phyloP scores from a whole-genome alignment of 2,329 filamentous ascomycete species.

The Aspergillus sp. region DNA sequence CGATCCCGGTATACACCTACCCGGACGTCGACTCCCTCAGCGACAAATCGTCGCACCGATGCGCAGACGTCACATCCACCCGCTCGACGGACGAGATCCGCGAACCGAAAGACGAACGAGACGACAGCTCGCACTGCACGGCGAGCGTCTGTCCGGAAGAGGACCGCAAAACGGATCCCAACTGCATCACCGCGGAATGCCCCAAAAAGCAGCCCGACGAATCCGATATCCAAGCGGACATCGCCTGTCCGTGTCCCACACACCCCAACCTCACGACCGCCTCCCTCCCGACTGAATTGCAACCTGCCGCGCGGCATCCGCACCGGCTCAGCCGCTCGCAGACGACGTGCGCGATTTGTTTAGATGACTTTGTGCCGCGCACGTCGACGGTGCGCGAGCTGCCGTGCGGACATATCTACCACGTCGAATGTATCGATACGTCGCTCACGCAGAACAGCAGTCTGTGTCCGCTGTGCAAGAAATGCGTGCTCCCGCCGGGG shows the following conservation, averaged over 20 bases:
- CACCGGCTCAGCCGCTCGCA: conserved; percentile 58
- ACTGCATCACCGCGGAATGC: not conserved
- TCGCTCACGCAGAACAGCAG: conserved; percentile 77
- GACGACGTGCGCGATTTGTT: conserved; percentile 83
- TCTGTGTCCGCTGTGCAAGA: conserved; percentile 88
- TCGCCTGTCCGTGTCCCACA: not conserved
- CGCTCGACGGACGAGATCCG: not conserved
- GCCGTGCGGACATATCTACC: conserved; percentile 88
- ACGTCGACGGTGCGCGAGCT: conserved; percentile 76
- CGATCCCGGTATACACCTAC: conserved; percentile 78
- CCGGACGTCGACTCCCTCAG: conserved; percentile 33
- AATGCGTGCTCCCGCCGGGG: conserved; percentile 69
- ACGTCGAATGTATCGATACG: conserved; percentile 84
- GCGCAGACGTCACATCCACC: not conserved
- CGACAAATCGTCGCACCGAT: not conserved
- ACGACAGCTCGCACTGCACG: too few relatives aligned
- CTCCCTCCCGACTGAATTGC: not conserved
- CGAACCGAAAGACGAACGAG: not conserved
- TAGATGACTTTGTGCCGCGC: conserved; percentile 71
- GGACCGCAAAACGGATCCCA: not conserved
- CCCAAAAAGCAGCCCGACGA: not conserved
- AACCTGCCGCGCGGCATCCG: not conserved
- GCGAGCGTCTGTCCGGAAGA: not conserved
- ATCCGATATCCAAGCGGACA: not conserved
- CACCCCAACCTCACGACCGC: not conserved